Conservation (phyloP, 2,329 filamentous ascomycete genomes). For the Rutstroemia sp. region DNA sequence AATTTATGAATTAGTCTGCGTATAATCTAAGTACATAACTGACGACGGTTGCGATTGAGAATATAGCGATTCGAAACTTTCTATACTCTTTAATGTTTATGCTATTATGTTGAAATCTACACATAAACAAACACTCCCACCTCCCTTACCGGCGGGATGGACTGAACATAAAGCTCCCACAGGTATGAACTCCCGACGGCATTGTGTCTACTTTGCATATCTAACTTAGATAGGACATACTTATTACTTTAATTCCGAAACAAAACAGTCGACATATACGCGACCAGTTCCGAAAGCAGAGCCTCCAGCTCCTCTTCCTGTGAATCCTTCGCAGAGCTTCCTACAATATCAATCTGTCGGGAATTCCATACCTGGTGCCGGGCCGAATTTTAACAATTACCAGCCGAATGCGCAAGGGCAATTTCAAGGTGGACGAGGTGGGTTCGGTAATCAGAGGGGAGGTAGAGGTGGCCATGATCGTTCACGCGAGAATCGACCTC, state of each 20-base stretch:
- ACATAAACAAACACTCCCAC: conserved; percentile 49
- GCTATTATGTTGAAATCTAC: conserved; percentile 65
- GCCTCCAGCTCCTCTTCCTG: conserved; percentile 18
- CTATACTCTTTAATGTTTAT: conserved; percentile 3
- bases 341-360: conserved; percentile 36
- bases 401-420: conserved; percentile 14
- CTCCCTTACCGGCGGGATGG: conserved; percentile 73
- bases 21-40: no score
- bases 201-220: not conserved
- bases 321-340: conserved; percentile 33
- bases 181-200: conserved; percentile 21
- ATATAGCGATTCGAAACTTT: not conserved
- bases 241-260: conserved; percentile 80
- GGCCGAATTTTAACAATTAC: conserved; percentile 26
- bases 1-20: no score
- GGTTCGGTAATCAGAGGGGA: conserved; percentile 38
- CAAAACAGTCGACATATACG: conserved; percentile 81
- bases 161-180: conserved; percentile 87
- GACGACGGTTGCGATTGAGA: not conserved
- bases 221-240: conserved; percentile 43
- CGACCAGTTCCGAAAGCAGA: conserved; percentile 48
- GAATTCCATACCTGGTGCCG: conserved; percentile 33
- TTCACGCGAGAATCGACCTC: conserved; percentile 39
- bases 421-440: conserved; percentile 28
- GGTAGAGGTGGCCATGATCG: conserved; percentile 49